Percentiles rank a stretch among this genome's conserved stretches.
Evolutionary conservation across 2,329 filamentous ascomycete species (phyloP).

Genomic region (Diaporthe aspalathi): DNA sequence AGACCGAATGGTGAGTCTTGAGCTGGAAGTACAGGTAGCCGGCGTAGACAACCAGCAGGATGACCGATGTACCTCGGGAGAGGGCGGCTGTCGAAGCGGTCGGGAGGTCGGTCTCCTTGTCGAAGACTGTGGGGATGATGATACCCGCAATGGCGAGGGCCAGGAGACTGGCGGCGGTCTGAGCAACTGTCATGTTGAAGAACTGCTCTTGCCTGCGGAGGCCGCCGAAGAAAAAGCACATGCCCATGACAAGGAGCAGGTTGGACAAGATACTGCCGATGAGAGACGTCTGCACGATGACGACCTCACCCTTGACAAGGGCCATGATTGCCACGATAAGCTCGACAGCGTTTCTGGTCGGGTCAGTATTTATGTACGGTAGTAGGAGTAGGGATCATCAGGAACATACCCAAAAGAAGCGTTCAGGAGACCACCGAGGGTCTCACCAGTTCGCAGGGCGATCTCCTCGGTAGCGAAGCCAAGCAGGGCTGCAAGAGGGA

Average conservation of each 20-base stretch:
- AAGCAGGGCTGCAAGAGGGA: constrained; percentile 87
- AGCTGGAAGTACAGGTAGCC: constrained; percentile 93
- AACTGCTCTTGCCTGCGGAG: constrained; percentile 82
- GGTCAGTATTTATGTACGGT: constrained; percentile 40
- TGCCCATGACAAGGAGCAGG: constrained; percentile 86
- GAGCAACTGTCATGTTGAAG: constrained; percentile 93
- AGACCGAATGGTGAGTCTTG: constrained; percentile 83
- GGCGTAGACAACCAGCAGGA: constrained; percentile 84
- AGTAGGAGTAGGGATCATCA: neutral
- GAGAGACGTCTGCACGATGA: constrained; percentile 92
- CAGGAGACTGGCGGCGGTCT: constrained; percentile 85
- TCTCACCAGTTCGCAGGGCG: constrained; percentile 83
- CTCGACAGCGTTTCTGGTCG: constrained; percentile 80
- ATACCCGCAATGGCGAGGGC: constrained; percentile 82
- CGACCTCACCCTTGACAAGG: constrained; percentile 76
- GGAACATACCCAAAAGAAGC: constrained; percentile 82
- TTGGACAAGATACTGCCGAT: constrained; percentile 95
- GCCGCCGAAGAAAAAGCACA: constrained; percentile 92
- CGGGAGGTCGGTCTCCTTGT: constrained; percentile 59
- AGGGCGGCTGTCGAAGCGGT: constrained; percentile 66
- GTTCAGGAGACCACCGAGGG: constrained; percentile 87
- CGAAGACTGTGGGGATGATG: constrained; percentile 91
- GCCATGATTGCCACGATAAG: constrained; percentile 91
- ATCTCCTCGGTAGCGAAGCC: constrained; percentile 93
- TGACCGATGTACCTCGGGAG: constrained; percentile 80